A percentile compares a stretch with the other conserved stretches of the same genome.
Conservation (phyloP, 1,139 yeast genomes). For the Kurtzmaniella quercitrusa region DNA sequence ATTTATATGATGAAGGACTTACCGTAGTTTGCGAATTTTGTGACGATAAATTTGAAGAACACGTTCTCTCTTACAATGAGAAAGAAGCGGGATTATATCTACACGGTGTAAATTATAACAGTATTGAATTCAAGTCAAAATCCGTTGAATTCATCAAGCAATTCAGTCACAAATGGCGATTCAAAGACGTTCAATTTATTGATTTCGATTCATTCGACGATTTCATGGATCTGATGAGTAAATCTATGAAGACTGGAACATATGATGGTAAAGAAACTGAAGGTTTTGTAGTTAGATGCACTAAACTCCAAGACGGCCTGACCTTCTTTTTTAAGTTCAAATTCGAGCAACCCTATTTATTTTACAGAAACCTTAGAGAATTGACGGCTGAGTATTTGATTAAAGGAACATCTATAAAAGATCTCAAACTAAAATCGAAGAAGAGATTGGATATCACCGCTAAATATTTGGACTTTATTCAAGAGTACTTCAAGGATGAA, state of each 20-base stretch:
- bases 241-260: conserved; percentile 63
- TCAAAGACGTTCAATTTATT: conserved; percentile 51
- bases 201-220: conserved; percentile 30
- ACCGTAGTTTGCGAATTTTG: conserved; percentile 94
- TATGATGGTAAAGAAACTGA: conserved; percentile 74
- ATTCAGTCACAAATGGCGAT: conserved; percentile 73
- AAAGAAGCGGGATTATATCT: conserved; percentile 77
- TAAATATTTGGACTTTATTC: conserved; percentile 65
- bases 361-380: conserved; percentile 90
- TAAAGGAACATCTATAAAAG: conserved; percentile 31
- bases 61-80: conserved; percentile 69
- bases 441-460: conserved; percentile 58
- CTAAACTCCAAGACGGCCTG: conserved; percentile 14
- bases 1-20: conserved; percentile 45
- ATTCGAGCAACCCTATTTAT: conserved; percentile 89
- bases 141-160: conserved; percentile 54
- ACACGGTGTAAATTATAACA: conserved; percentile 81
- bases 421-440: conserved; percentile 36
- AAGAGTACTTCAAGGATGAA: conserved; percentile 46
- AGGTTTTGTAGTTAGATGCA: conserved; percentile 86
- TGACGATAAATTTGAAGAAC: conserved; percentile 93
- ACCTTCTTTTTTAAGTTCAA: conserved; percentile 88
- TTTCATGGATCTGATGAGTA: conserved; percentile 50
- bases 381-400: conserved; percentile 63
- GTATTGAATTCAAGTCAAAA: conserved; percentile 58